phyloP scores from a whole-genome alignment of 176 grass and related monocot species.

The Raddia guianensis region DNA sequence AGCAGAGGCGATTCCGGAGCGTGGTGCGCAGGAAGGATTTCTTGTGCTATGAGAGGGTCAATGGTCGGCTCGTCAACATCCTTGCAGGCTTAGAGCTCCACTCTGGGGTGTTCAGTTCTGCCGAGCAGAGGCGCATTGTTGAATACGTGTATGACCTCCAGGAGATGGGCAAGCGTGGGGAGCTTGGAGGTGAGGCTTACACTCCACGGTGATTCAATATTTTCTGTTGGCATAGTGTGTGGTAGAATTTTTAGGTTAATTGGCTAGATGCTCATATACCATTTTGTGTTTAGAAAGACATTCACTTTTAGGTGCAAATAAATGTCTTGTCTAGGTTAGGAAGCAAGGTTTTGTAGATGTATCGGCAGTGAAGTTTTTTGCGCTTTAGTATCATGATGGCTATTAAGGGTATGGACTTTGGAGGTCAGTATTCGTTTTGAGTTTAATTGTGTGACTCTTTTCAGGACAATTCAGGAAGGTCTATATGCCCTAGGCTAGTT shows the following conservation, averaged over 20 bases:
- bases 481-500: not conserved
- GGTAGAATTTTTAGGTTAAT: not conserved
- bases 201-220: not conserved
- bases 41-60: constrained; percentile 46
- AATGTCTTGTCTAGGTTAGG: not conserved
- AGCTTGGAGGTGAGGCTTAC: constrained; percentile 55
- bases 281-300: not conserved
- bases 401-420: constrained; percentile 1
- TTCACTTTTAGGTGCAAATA: not conserved
- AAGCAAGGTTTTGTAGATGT: not conserved
- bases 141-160: constrained; percentile 50
- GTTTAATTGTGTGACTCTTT: not conserved
- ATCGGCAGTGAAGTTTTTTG: not conserved
- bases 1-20: constrained; percentile 44
- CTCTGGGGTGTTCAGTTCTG: constrained; percentile 43
- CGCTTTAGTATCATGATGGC: not conserved
- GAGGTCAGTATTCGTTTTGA: not conserved
- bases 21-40: constrained; percentile 50
- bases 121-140: constrained; percentile 52
- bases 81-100: constrained; percentile 60
- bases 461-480: not conserved
- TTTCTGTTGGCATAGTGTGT: not conserved
- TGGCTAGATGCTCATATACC: not conserved
- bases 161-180: constrained; percentile 44
- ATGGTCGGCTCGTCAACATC: constrained; percentile 48